Evolutionary conservation across 2,329 filamentous ascomycete genomes (phyloP).

Genomic region (Cladorrhinum sp.): DNA sequence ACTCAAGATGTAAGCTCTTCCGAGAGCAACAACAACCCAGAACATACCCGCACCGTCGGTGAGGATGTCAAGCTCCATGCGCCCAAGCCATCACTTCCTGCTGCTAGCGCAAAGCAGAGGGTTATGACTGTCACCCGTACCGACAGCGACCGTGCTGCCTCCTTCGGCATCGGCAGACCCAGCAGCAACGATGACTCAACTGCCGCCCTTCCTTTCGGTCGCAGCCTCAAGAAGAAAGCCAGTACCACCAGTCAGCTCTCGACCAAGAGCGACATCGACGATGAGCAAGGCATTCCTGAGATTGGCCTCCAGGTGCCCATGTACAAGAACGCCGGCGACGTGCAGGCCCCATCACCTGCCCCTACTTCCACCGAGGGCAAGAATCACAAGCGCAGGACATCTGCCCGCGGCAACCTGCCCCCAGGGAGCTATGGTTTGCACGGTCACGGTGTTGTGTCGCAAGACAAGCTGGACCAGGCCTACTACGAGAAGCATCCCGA

Average conservation of each 20-base stretch:
- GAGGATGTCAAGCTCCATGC: conserved; percentile 84
- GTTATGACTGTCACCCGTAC: conserved; percentile 84
- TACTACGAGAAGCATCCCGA: conserved; percentile 95
- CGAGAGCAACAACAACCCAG: conserved; percentile 49
- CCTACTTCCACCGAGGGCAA: conserved; percentile 46
- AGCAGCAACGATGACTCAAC: conserved; percentile 49
- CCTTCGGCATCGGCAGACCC: conserved; percentile 76
- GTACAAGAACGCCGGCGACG: conserved; percentile 88
- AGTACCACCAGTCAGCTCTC: conserved; percentile 54
- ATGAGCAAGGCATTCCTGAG: conserved; percentile 86
- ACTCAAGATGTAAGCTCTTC: conserved; percentile 45
- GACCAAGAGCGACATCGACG: conserved; percentile 55
- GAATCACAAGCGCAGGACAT: conserved; percentile 69
- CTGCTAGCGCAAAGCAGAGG: conserved; percentile 75
- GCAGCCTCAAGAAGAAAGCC: conserved; percentile 60
- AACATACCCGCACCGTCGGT: conserved; percentile 74
- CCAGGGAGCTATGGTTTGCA: conserved; percentile 92
- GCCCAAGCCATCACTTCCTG: conserved; percentile 81
- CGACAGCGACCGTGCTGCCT: conserved; percentile 81
- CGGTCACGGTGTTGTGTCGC: conserved; percentile 72
- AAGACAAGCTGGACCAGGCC: conserved; percentile 82
- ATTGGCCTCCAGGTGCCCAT: conserved; percentile 92
- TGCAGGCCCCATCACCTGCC: conserved; percentile 87
- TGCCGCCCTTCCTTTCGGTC: conserved; percentile 42
- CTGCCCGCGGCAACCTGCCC: conserved; percentile 66